Evolutionary conservation across 371 early-diverging fungal species (phyloP).

Genomic region (Rhizopus stolonifer): DNA sequence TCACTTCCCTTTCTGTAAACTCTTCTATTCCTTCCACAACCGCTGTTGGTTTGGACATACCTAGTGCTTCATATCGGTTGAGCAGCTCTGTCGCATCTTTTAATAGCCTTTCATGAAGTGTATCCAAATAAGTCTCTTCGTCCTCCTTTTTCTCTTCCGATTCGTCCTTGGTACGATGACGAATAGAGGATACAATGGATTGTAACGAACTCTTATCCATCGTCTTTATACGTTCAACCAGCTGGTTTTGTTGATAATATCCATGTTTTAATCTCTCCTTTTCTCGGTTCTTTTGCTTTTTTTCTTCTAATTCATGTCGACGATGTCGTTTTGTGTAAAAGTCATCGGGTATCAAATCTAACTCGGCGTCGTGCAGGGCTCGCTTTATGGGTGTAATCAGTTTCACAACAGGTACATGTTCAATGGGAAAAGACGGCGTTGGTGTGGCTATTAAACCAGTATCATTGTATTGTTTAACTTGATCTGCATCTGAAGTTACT

Average conservation of each 20-base stretch:
- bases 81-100: constrained; percentile 55
- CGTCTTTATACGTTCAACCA: constrained; percentile 57
- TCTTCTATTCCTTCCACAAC: not conserved
- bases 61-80: constrained; percentile 52
- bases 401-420: constrained; percentile 9
- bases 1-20: not conserved
- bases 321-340: constrained; percentile 63
- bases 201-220: constrained; percentile 45
- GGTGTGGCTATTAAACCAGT: not conserved
- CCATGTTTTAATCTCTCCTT: constrained; percentile 62
- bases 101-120: constrained; percentile 46
- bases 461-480: constrained; percentile 1
- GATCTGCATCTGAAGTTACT: constrained; percentile 4
- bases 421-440: constrained; percentile 1
- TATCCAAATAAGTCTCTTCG: constrained; percentile 34
- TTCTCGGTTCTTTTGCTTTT: constrained; percentile 67
- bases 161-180: constrained; percentile 24
- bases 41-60: constrained; percentile 29
- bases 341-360: constrained; percentile 37
- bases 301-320: constrained; percentile 64
- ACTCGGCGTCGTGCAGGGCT: not conserved
- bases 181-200: constrained; percentile 40
- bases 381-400: constrained; percentile 1
- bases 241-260: constrained; percentile 61
- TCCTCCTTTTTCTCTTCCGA: constrained; percentile 4